Base-by-base conservation (phyloP, 768 basidiomycete species). In the Rickenella mellea region DNA sequence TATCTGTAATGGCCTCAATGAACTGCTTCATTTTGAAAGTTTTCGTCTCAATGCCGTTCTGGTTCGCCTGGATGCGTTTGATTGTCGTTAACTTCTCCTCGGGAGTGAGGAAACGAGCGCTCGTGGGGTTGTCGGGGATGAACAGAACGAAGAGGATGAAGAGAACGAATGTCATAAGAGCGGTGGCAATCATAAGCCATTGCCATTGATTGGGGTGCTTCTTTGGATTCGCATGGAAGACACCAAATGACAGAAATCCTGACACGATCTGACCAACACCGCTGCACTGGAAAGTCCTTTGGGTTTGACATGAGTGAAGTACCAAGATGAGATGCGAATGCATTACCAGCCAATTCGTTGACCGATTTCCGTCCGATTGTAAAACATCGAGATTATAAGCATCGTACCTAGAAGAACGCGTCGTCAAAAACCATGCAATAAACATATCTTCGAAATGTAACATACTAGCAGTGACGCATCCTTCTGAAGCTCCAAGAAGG, bases 331-430 rank as follows among this genome's bases (percentile, higher is more conserved):
- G 28, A 17, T 10, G 14, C 8, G 10, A 19, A 20, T 55, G 83
- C 83, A 83, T 80, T 80, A 85, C 52, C 52, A 43, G 17, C 52
- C 49, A 38, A 54, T 40, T 15, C 52, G 48, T 28, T 49, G 42
- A 24, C 44, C 51, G 26, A 49, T 48, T 40, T 54, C 52, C 9
- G 39, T 47, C 25, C 47, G 52, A 4, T 44, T 53, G 35, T 49
- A 51, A 41, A 53, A 55, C 52, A 49, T 47, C 19, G 45, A 45
- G 7, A 43, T 48, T 24, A 55, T 41, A 42, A 55, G 45, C 46
- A 55, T 47, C 24, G 53, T 52, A n/a, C n/a, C n/a, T n/a, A n/a
- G n/a, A n/a, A n/a, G n/a, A n/a, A n/a, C n/a, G n/a, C n/a, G n/a
- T n/a, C n/a, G n/a, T n/a, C n/a, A n/a, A n/a, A n/a, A n/a, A n/a